These are phyloP conservation scores for Sphaerosporella brunnea DNA, from an alignment of 495 filamentous ascomycete species.

Conservation along the genomic window DNA sequence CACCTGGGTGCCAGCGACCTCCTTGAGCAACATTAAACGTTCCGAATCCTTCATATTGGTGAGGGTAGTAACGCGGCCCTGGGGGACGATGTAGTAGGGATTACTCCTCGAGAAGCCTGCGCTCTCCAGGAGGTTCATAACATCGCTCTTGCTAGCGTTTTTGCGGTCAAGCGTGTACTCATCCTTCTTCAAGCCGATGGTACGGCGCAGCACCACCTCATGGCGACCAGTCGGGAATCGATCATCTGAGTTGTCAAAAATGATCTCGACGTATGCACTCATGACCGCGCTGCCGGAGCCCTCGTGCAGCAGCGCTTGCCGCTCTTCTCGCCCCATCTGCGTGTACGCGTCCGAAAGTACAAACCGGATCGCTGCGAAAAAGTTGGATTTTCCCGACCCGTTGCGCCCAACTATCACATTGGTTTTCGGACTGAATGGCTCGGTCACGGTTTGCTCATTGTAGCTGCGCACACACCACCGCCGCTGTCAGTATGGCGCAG, in stretches of 20 bases:
- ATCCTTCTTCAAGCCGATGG: constrained; percentile 94
- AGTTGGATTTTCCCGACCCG: constrained; percentile 98
- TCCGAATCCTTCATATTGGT: constrained; percentile 98
- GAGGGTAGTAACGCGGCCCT: constrained; percentile 84
- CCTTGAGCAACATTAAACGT: constrained; percentile 74
- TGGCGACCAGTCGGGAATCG: constrained; percentile 88
- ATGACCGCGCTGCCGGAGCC: constrained; percentile 94
- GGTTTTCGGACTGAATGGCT: constrained; percentile 92
- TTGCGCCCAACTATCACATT: constrained; percentile 99
- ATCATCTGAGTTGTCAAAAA: constrained; percentile 94
- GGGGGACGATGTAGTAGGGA: constrained; percentile 97
- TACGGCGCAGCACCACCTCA: constrained; percentile 75
- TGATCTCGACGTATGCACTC: constrained; percentile 97
- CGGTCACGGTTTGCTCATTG: constrained; percentile 97
- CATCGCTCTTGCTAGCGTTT: constrained; percentile 84
- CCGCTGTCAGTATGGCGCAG: too few relatives aligned
- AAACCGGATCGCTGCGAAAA: constrained; percentile 98
- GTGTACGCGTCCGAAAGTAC: constrained; percentile 96
- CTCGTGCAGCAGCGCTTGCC: constrained; percentile 86
- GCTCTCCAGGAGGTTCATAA: constrained; percentile 87
- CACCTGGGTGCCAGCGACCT: constrained; percentile 91
- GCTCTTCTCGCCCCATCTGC: constrained; percentile 89
- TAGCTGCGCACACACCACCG: too few relatives aligned
- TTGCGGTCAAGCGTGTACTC: constrained; percentile 95
- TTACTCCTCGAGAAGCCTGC: constrained; percentile 95